Conservation (phyloP, 768 basidiomycete species). For the Lepiota brunneoincarnata region DNA sequence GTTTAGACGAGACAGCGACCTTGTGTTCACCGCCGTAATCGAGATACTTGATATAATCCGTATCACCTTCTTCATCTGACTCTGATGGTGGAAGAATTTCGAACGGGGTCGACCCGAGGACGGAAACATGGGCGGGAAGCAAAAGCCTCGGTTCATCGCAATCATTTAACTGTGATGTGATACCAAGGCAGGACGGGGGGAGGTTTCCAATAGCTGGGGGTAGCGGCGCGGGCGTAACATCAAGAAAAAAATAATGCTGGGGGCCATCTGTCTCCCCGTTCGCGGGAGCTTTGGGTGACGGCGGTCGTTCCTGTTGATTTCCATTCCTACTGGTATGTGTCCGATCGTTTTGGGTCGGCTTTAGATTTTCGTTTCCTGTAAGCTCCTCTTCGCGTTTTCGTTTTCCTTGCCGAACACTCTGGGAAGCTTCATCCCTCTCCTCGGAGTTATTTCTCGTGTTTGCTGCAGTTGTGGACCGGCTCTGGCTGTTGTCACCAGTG, state of each 20-base stretch:
- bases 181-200: neutral
- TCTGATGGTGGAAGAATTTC: slow-evolving; percentile 43
- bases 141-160: slow-evolving; percentile 34
- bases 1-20: slow-evolving; percentile 32
- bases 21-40: slow-evolving; percentile 62
- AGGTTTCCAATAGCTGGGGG: slow-evolving; percentile 21
- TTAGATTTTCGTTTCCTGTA: neutral
- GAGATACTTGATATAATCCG: slow-evolving; percentile 72
- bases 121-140: slow-evolving; percentile 68
- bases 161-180: neutral
- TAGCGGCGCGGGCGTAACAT: slow-evolving; percentile 39
- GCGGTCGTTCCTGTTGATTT: neutral
- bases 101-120: slow-evolving; percentile 45
- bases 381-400: slow-evolving; percentile 9
- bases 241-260: slow-evolving; percentile 45
- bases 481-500: slow-evolving; percentile 14
- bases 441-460: slow-evolving; percentile 20
- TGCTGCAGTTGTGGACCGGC: slow-evolving; percentile 8
- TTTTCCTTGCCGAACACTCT: slow-evolving; percentile 1
- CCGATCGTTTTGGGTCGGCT: neutral
- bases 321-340: neutral
- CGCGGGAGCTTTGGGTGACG: neutral
- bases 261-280: neutral
- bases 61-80: slow-evolving; percentile 46
- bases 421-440: slow-evolving; percentile 7